Evolutionary conservation across 2,329 filamentous ascomycete species (phyloP), one percentile per base, ranked within the genome.

Genomic region (Aspergillus aculeatus): DNA sequence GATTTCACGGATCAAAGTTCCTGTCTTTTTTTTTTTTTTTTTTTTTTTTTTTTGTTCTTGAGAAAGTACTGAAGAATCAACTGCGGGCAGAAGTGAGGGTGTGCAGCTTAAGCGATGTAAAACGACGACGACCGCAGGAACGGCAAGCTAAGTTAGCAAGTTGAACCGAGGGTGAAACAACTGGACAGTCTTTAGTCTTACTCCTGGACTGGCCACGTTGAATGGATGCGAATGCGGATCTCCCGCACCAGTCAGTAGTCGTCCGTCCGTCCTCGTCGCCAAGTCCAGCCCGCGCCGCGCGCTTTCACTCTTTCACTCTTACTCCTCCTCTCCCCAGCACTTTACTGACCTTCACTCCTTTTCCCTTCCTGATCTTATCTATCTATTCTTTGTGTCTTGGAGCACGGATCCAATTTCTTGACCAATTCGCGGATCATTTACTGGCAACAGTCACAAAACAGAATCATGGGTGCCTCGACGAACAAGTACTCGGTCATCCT

Each of bases 401-500:
- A 44, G 38, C 38, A 44, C 38, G 38, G 38, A 44, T 35, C 12
- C n/a, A 19, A 44, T 19, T 4, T n/a, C 6, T 44, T 44, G 32
- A 35, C 16, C 12, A 5, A 35, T 44, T 44, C 38, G 16, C 38
- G n/a, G 38, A 44, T 19, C 14, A 44, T 19, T 7, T 19, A 9
- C 16, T 44, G 38, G 38, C 38, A 44, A 19, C 16, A 12, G 19
- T 31, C 12, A 41, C 31, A 12, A 1, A 19, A 11, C 41, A 61
- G 47, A 62, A 74, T 63, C 49, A 79, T 79, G 77, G 64, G 62
- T 12, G 64, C 68, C 57, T 66, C 76, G 52, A 80, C 83, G 67
- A 83, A 95, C 84, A 96, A 94, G 81, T 99, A 97, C 85, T 96
- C 94, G 68, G 89, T 99, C 75, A 94, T 99, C 74, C 87, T 99